Evolutionary conservation across 345 rosid genomes (phyloP), one percentile per base, ranked within the genome.

Genomic region (Heritiera littoralis): DNA sequence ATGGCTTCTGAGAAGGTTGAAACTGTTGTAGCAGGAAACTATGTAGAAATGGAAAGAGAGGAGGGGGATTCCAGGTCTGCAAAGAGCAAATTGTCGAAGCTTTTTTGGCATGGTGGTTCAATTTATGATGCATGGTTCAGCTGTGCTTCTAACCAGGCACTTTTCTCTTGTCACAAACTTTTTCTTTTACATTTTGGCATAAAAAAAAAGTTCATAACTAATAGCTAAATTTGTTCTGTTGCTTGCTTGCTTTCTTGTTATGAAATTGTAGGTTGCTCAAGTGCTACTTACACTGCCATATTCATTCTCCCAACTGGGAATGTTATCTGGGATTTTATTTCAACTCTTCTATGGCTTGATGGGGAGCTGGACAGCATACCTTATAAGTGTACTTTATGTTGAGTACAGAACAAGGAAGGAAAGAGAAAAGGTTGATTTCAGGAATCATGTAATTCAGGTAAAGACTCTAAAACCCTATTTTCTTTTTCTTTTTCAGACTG

Each of bases 291-390:
- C 99, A 17, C 88, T 96, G 83, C 99, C 98, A 0, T 94, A 96
- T 79, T 96, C 99, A 52, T 96, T 96, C 80, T 96, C 98, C 18
- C 98, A 96, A 83, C 92, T 96, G 45, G 99, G 99, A 86, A 84
- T 96, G 98, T 7, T 92, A 64, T 96, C 99, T 23, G 98, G 99
- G 69, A 89, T 96, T 81, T 68, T 96, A n/a, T 92, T 96, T 79
- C 99, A 96, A 83, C 89, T 96, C 15, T 91, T 96, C 49, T 96
- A 96, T 83, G 98, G 99, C 32, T 77, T 96, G 78, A 78, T 94
- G 97, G 99, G 99, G 79, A 96, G 99, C 81, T 96, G 99, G 99
- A 96, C 98, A 51, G 99, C 99, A 78, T 96, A 96, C 81, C 97
- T 96, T 79, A 94, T 96, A 10, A 93, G 97, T 55, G 80, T 92